phyloP scores from a whole-genome alignment of 768 basidiomycete genomes.

The Amylocystis lapponica region DNA sequence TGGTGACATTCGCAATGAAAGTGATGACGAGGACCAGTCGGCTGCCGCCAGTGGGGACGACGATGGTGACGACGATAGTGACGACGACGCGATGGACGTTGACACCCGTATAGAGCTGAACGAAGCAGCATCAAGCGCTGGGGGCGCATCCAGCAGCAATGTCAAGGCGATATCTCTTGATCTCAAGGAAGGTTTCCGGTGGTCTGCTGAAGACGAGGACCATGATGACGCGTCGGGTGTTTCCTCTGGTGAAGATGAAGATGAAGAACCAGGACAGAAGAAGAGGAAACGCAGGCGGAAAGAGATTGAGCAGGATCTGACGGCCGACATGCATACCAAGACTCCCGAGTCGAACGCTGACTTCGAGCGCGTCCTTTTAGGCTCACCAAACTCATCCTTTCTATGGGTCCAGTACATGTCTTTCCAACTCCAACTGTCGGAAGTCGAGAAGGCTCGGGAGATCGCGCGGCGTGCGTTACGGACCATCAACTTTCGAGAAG shows the following conservation, averaged over 20 bases:
- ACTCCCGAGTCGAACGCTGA: slow-evolving; percentile 88
- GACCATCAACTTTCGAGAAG: slow-evolving; percentile 92
- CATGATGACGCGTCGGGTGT: slow-evolving; percentile 35
- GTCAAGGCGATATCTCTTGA: slow-evolving; percentile 34
- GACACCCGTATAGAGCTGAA: slow-evolving; percentile 20
- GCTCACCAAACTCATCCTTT: slow-evolving; percentile 95
- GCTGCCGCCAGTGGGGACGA: slow-evolving; percentile 5
- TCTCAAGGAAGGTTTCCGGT: slow-evolving; percentile 63
- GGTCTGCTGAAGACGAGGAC: slow-evolving; percentile 42
- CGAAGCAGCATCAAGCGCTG: no score
- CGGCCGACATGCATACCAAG: slow-evolving; percentile 82
- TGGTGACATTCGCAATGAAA: slow-evolving; percentile 10
- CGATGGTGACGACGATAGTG: slow-evolving; percentile 26
- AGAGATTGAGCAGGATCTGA: slow-evolving; percentile 72
- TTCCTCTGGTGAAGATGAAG: slow-evolving; percentile 45
- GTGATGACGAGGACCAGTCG: slow-evolving; percentile 12
- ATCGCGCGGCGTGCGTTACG: slow-evolving; percentile 79
- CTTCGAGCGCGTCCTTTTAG: slow-evolving; percentile 89
- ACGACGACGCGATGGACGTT: slow-evolving; percentile 39
- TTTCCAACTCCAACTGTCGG: slow-evolving; percentile 94
- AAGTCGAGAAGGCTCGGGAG: slow-evolving; percentile 90
- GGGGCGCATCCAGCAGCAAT: not conserved
- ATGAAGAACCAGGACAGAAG: slow-evolving; percentile 43
- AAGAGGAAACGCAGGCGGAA: slow-evolving; percentile 65
- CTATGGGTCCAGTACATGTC: slow-evolving; percentile 99